A percentile compares a stretch with the other conserved stretches of the same genome.
Evolutionary conservation across 768 basidiomycete genomes (phyloP).

Genomic region (Porpolomopsis calyptriformis): DNA sequence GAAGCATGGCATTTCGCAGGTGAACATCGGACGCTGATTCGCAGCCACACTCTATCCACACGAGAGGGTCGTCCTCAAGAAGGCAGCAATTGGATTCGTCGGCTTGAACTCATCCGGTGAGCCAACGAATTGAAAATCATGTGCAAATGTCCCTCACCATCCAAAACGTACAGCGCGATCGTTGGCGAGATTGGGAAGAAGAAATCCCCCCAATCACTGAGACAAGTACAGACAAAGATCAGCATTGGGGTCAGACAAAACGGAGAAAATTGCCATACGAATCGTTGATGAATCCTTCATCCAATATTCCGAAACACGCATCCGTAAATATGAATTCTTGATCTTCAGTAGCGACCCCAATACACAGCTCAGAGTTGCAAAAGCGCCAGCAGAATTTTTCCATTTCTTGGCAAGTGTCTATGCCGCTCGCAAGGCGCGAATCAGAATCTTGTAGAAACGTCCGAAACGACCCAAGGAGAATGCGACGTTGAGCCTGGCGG

Average conservation of each 20-base stretch:
- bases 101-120: constrained; percentile 9
- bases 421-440: background rate
- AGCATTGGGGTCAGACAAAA: background rate
- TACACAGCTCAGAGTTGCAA: constrained; percentile 38
- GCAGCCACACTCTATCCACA: constrained; percentile 37
- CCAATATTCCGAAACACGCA: constrained; percentile 42
- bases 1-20: constrained; percentile 47
- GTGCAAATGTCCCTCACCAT: constrained; percentile 17
- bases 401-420: constrained; percentile 17
- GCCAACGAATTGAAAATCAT: constrained; percentile 7
- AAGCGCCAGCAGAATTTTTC: constrained; percentile 39
- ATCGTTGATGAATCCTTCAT: constrained; percentile 36
- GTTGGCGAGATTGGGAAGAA: constrained; percentile 49
- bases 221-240: background rate
- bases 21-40: constrained; percentile 49
- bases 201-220: constrained; percentile 34
- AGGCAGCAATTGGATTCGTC: background rate
- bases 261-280: constrained; percentile 23
- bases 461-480: constrained; percentile 3
- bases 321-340: constrained; percentile 50
- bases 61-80: constrained; percentile 10
- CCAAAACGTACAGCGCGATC: constrained; percentile 43
- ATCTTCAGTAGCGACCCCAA: constrained; percentile 42
- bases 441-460: constrained; percentile 7
- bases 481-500: constrained; percentile 3